Percentiles rank a stretch among this genome's conserved stretches.
phyloP scores from a whole-genome alignment of 2,329 filamentous ascomycete species.

The Neurospora sp. region DNA sequence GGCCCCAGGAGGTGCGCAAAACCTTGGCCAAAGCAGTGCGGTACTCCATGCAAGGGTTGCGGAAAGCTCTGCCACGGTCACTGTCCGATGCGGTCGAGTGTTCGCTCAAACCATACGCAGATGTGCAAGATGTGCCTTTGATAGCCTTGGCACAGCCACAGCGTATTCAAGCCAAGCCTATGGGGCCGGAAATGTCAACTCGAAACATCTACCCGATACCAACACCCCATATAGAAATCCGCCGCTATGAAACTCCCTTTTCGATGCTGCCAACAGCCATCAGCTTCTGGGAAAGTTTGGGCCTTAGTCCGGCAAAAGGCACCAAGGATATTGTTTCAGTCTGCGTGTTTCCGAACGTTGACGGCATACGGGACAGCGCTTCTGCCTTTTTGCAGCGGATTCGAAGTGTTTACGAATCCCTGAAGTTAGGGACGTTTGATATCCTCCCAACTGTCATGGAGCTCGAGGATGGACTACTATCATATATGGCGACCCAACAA shows the following conservation, averaged over 20 bases:
- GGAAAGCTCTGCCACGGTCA: slow-evolving; percentile 32
- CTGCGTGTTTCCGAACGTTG: slow-evolving; percentile 59
- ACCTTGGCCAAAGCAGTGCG: slow-evolving; percentile 34
- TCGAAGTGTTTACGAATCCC: slow-evolving; percentile 61
- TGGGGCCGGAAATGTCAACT: slow-evolving; percentile 37
- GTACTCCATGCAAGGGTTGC: slow-evolving; percentile 38
- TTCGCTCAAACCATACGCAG: slow-evolving; percentile 40
- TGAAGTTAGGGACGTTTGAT: slow-evolving; percentile 60
- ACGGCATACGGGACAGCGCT: slow-evolving; percentile 51
- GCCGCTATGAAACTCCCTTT: slow-evolving; percentile 56
- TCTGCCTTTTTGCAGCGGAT: slow-evolving; percentile 57
- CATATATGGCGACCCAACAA: slow-evolving; percentile 29
- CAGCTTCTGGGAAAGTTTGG: slow-evolving; percentile 72
- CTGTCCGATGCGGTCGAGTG: slow-evolving; percentile 32
- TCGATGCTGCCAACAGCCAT: slow-evolving; percentile 67
- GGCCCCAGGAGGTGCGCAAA: slow-evolving; percentile 26
- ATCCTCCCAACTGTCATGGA: slow-evolving; percentile 33
- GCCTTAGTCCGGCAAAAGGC: slow-evolving; percentile 61
- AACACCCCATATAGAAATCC: slow-evolving; percentile 61
- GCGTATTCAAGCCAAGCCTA: slow-evolving; percentile 40
- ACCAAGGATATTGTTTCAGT: slow-evolving; percentile 61
- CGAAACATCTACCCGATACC: slow-evolving; percentile 52
- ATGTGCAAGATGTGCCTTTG: slow-evolving; percentile 47
- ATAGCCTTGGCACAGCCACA: slow-evolving; percentile 40
- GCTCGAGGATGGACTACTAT: slow-evolving; percentile 38